These are phyloP conservation scores for Leishmania aethiopica DNA, from an alignment of 208 protist species.

Conservation along the genomic window DNA sequence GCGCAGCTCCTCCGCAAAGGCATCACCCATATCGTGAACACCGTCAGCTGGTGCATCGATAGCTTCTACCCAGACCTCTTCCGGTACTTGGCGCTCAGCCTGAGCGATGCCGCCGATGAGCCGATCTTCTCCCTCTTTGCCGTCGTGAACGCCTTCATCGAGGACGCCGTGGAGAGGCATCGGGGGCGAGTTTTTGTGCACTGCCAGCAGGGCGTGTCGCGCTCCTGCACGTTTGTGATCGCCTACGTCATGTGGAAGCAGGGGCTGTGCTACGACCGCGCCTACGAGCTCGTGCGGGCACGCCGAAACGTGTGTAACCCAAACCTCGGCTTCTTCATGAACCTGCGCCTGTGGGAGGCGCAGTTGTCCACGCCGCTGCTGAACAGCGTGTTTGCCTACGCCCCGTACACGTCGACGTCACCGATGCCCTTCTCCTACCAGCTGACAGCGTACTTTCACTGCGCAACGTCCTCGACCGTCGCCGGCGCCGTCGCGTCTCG, in stretches of 20 bases:
- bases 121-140: conserved; percentile 92
- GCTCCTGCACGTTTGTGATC: conserved; percentile 90
- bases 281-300: conserved; percentile 78
- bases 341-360: conserved; percentile 77
- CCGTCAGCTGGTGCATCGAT: conserved; percentile 75
- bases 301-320: conserved; percentile 82
- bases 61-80: conserved; percentile 80
- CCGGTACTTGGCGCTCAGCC: conserved; percentile 78
- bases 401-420: conserved; percentile 52
- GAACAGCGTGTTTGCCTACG: conserved; percentile 62
- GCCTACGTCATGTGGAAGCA: conserved; percentile 92
- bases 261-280: conserved; percentile 79
- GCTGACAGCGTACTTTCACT: conserved; percentile 45
- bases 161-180: conserved; percentile 45
- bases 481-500: not conserved
- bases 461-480: conserved; percentile 8
- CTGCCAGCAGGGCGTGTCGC: conserved; percentile 95
- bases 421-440: conserved; percentile 67
- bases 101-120: conserved; percentile 89
- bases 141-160: conserved; percentile 87
- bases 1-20: conserved; percentile 77
- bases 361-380: conserved; percentile 54
- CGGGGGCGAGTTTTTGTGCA: conserved; percentile 91
- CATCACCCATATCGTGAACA: conserved; percentile 94
- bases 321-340: conserved; percentile 92